Evolutionary conservation across 495 filamentous ascomycete genomes (phyloP), one percentile per base, ranked within the genome.

Genomic region (Echria macrotheca): DNA sequence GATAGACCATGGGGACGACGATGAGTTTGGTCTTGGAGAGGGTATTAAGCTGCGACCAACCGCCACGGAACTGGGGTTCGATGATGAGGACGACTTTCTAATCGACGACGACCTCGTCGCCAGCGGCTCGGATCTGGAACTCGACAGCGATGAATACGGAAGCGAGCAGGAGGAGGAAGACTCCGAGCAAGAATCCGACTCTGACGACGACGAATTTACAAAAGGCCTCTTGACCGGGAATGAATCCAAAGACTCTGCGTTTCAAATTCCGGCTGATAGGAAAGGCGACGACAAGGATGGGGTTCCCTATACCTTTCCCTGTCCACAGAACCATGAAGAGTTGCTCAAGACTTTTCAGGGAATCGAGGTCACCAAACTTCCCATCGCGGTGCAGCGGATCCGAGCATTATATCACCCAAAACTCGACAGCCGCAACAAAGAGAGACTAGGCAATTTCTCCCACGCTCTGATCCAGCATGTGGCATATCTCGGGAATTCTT

Each of bases 11-110:
- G 73, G 74, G 11, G 73, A 77, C 1, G 70, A 73, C 8, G 69
- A 76, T 15, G 73, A 74, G 43, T 81, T 76, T 52, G 77, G 76
- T 1, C 61, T 83, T 10, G 79, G 80, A 10, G 57, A 64, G 19
- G 79, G 78, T 22, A 75, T 81, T 43, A 72, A 65, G 59, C 71
- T 63, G 26, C 64, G 61, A 48, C 71, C 62, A 19, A 71, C 60
- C 5, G 73, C 63, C 18, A 64, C 67, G 11, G 73, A 80, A 52
- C 59, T 81, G 19, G 69, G 75, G 22, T 82, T 90, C 24, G 89
- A 95, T 52, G 91, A 95, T 54, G 91, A 96, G 61, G 91, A 96
- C 59, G 87, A 95, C 50, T 96, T 96, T 55, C 47, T 88, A 7
- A 83, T 96, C 46, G 91, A 96, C 49, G 87, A 93, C 47, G 83